Conservation (phyloP, 305 asterid species). For the Solanum hybrid region DNA sequence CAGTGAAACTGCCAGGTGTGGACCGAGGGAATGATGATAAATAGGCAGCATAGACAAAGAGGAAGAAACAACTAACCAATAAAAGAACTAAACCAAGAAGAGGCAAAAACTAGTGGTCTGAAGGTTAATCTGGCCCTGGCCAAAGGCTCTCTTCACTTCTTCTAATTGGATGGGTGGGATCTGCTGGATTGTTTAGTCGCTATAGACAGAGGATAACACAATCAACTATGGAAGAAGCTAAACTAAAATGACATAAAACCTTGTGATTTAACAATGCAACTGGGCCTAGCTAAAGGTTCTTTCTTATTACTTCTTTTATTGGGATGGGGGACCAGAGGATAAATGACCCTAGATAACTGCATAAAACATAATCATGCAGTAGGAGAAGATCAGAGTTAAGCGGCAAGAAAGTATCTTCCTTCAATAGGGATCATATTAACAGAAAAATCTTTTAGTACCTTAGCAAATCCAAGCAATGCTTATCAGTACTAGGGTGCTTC, state of each 20-base stretch:
- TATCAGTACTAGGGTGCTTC: conserved; percentile 91
- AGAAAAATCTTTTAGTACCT: conserved; percentile 42
- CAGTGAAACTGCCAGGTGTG: neutral
- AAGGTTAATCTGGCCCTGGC: neutral
- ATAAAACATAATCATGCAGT: neutral
- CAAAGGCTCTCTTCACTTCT: neutral
- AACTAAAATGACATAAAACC: neutral
- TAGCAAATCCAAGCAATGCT: conserved; percentile 77
- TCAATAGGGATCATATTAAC: neutral
- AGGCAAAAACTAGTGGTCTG: neutral
- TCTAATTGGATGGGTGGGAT: neutral
- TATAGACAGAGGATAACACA: neutral
- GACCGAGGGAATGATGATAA: neutral
- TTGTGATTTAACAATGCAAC: neutral
- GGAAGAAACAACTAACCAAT: neutral
- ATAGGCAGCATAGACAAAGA: neutral
- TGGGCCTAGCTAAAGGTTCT: neutral
- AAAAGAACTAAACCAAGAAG: neutral
- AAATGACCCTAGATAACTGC: neutral
- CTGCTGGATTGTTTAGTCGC: neutral
- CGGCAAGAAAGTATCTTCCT: neutral
- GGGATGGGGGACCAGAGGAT: neutral
- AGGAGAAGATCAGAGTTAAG: neutral
- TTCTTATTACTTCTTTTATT: neutral
- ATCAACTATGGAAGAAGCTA: neutral